phyloP scores from a whole-genome alignment of 1,284 basidiomycete species.

The Trichosporon sp. region DNA sequence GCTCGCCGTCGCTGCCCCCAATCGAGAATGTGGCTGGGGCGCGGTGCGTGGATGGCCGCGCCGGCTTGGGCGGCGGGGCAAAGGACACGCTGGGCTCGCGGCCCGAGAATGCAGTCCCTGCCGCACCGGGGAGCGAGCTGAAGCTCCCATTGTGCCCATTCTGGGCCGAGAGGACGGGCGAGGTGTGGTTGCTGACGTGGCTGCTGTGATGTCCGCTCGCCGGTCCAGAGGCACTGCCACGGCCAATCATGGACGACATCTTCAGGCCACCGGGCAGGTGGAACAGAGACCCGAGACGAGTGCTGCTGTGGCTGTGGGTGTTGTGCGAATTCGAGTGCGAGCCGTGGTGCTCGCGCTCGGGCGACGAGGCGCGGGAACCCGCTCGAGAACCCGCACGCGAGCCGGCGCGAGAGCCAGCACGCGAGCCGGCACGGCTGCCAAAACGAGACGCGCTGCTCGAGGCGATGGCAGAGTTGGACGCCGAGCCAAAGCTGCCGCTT shows the following conservation, averaged over 20 bases:
- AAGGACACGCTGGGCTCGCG: slow-evolving; percentile 24
- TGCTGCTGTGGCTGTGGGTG: slow-evolving; percentile 3
- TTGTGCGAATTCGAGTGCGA: slow-evolving; percentile 11
- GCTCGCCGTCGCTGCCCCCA: slow-evolving; percentile 21
- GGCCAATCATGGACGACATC: slow-evolving; percentile 17
- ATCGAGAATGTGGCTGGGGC: background rate
- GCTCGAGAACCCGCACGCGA: slow-evolving; percentile 57
- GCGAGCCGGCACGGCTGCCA: slow-evolving; percentile 28
- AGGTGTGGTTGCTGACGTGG: slow-evolving; percentile 19
- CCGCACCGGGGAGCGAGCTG: slow-evolving; percentile 26
- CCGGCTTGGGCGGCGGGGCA: slow-evolving; percentile 21
- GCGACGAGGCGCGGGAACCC: slow-evolving; percentile 58
- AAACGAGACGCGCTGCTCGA: slow-evolving; percentile 20
- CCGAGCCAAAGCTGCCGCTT: slow-evolving; percentile 29
- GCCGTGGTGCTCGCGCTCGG: slow-evolving; percentile 44
- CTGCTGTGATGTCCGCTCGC: background rate
- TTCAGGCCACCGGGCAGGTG: slow-evolving; percentile 35
- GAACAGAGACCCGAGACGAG: slow-evolving; percentile 31
- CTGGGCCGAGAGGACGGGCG: slow-evolving; percentile 15
- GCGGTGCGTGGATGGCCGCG: background rate
- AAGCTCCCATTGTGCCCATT: slow-evolving; percentile 28
- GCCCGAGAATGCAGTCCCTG: slow-evolving; percentile 19
- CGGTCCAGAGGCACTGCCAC: background rate
- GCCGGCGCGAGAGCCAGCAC: slow-evolving; percentile 24
- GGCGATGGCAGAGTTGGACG: slow-evolving; percentile 4